phyloP scores from a whole-genome alignment of 2,329 filamentous ascomycete species.

The Fusarium drepaniforme region DNA sequence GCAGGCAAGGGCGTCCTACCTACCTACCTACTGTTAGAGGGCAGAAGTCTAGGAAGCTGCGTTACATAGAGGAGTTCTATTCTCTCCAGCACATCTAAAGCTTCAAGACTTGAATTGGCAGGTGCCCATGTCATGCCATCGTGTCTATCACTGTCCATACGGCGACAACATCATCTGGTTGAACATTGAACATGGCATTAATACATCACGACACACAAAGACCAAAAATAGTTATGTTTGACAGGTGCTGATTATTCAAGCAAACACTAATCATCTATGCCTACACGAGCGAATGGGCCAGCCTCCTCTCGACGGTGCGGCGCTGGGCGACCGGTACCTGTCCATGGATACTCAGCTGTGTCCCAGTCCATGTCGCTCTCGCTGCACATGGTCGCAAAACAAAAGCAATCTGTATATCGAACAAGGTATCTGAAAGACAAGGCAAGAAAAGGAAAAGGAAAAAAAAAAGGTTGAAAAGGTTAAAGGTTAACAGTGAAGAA shows the following conservation, averaged over 20 bases:
- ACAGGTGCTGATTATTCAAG: conserved; percentile 49
- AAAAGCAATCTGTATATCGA: conserved; percentile 63
- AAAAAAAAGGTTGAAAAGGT: conserved; percentile 14
- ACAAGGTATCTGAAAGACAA: conserved; percentile 68
- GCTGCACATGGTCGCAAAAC: conserved; percentile 43
- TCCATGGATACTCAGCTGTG: conserved; percentile 24
- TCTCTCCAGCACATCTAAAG: not conserved
- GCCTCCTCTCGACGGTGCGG: conserved; percentile 43
- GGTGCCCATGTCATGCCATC: not conserved
- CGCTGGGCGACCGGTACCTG: conserved; percentile 19
- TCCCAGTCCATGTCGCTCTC: conserved; percentile 37
- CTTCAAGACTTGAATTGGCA: not conserved
- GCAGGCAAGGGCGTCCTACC: not conserved
- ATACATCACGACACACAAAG: not conserved
- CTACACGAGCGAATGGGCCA: conserved; percentile 50
- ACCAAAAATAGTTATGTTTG: conserved; percentile 16
- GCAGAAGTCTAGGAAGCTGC: not conserved
- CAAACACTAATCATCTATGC: conserved; percentile 49
- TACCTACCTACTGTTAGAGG: not conserved
- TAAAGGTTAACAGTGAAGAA: conserved; percentile 39
- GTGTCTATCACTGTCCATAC: not conserved
- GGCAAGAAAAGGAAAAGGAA: conserved; percentile 28
- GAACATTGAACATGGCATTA: not conserved
- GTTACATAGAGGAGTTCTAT: not conserved
- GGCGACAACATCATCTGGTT: not conserved